These are phyloP conservation scores for Tuctoria greenei DNA, from an alignment of 176 grass and related monocot species.

Conservation along the genomic window DNA sequence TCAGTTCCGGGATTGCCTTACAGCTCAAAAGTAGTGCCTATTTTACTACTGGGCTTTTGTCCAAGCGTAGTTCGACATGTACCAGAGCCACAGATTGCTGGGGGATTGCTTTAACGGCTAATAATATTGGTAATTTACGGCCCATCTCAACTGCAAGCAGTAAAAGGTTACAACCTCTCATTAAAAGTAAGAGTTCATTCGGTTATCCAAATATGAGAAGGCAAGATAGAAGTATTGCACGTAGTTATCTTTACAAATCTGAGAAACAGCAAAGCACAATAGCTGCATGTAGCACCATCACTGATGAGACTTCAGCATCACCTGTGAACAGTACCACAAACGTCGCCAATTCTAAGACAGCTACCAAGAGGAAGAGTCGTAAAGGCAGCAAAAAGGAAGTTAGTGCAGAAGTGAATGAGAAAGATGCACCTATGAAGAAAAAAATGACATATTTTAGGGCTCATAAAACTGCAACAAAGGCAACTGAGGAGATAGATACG, in stretches of 20 bases:
- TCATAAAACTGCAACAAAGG: conserved; percentile 49
- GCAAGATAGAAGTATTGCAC: conserved; percentile 34
- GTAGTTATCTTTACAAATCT: conserved; percentile 35
- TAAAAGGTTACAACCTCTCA: conserved; percentile 32
- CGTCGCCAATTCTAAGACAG: conserved; percentile 15
- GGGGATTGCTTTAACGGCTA: conserved; percentile 33
- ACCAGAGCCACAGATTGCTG: neutral
- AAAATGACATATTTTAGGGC: conserved; percentile 43
- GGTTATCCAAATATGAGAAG: conserved; percentile 25
- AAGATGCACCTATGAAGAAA: conserved; percentile 45
- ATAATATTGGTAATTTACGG: conserved; percentile 21
- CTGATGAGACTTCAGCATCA: conserved; percentile 42
- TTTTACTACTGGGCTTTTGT: conserved; percentile 51
- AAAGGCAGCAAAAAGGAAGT: conserved; percentile 37
- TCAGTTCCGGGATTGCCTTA: conserved; percentile 30
- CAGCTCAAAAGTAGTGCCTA: conserved; percentile 46
- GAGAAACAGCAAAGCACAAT: conserved; percentile 49
- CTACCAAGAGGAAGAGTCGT: conserved; percentile 23
- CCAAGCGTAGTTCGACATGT: conserved; percentile 22
- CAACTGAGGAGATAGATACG: conserved; percentile 8
- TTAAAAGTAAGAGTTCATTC: conserved; percentile 31
- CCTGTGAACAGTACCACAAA: conserved; percentile 7
- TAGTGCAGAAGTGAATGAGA: conserved; percentile 39
- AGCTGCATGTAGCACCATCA: conserved; percentile 26
- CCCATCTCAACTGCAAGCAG: conserved; percentile 39